These are phyloP conservation scores for Chenopodium suecicum DNA, from an alignment of 148 eudicot species.

Conservation along the genomic window DNA sequence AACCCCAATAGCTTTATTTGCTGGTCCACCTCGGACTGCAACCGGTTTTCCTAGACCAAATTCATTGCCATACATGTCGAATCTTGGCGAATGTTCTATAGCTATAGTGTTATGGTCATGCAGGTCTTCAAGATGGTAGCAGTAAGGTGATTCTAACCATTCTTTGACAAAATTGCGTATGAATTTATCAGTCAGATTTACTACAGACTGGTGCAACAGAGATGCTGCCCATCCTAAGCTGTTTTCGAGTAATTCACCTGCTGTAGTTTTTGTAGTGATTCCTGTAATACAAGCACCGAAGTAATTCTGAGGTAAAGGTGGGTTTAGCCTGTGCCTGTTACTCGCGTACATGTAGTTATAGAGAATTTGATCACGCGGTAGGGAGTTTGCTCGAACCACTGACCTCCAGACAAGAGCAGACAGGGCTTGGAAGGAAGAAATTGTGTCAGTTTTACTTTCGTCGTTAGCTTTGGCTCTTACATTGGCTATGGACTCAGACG, in stretches of 20 bases:
- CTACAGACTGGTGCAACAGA: constrained; percentile 3
- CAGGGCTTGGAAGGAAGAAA: constrained; percentile 34
- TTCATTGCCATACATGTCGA: background rate
- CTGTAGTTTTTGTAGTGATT: background rate
- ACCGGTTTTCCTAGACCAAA: background rate
- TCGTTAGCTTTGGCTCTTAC: constrained; percentile 28
- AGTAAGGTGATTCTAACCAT: background rate
- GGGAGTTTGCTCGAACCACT: constrained; percentile 11
- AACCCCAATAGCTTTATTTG: background rate
- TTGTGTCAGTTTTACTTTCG: background rate
- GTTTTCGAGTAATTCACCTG: constrained; percentile 9
- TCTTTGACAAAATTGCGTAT: background rate
- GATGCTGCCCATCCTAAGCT: constrained; percentile 11
- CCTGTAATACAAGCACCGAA: constrained; percentile 19
- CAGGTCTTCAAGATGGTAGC: background rate
- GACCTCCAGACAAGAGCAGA: constrained; percentile 35
- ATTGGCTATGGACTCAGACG: constrained; percentile 23
- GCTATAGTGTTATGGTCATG: background rate
- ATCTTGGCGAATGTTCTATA: background rate
- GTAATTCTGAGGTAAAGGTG: constrained; percentile 28
- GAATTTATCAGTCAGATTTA: background rate
- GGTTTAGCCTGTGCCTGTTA: constrained; percentile 28
- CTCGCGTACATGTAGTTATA: constrained; percentile 1
- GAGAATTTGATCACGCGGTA: constrained; percentile 9
- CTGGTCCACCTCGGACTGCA: background rate